These are phyloP conservation scores for Ammopiptanthus mongolicus DNA, from an alignment of 306 rosid genomes.

Conservation along the genomic window DNA sequence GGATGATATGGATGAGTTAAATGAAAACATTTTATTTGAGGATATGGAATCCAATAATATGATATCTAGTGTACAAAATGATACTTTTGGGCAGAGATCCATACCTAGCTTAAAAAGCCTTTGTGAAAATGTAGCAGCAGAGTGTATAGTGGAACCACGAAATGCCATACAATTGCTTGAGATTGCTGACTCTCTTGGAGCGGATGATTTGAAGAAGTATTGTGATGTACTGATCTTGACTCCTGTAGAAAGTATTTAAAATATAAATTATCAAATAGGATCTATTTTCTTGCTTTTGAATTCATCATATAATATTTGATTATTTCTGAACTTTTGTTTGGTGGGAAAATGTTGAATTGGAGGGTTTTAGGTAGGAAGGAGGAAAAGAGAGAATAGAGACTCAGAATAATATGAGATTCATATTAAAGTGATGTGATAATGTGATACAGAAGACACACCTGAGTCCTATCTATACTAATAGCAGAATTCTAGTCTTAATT, in stretches of 20 bases:
- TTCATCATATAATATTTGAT: not conserved
- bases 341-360: not conserved
- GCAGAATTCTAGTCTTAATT: too few species aligned
- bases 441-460: too few species aligned
- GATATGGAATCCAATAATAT: slow-evolving; percentile 43
- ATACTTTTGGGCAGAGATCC: slow-evolving; percentile 32
- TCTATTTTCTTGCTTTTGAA: not conserved
- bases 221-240: slow-evolving; percentile 62
- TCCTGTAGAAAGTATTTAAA: not conserved
- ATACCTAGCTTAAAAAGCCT: slow-evolving; percentile 80
- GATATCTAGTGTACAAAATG: slow-evolving; percentile 26
- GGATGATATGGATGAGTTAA: slow-evolving; percentile 53
- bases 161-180: slow-evolving; percentile 84
- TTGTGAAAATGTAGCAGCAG: slow-evolving; percentile 85
- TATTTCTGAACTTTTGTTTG: not conserved
- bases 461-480: too few species aligned
- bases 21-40: slow-evolving; percentile 60
- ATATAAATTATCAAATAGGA: not conserved
- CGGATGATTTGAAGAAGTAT: slow-evolving; percentile 68
- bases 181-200: slow-evolving; percentile 84
- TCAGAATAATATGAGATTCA: too few species aligned
- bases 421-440: too few species aligned
- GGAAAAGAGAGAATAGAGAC: too few species aligned
- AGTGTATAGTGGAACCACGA: slow-evolving; percentile 88
- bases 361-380: too few species aligned